Conservation (phyloP, 306 rosid species). For the Prunus dulcis region DNA sequence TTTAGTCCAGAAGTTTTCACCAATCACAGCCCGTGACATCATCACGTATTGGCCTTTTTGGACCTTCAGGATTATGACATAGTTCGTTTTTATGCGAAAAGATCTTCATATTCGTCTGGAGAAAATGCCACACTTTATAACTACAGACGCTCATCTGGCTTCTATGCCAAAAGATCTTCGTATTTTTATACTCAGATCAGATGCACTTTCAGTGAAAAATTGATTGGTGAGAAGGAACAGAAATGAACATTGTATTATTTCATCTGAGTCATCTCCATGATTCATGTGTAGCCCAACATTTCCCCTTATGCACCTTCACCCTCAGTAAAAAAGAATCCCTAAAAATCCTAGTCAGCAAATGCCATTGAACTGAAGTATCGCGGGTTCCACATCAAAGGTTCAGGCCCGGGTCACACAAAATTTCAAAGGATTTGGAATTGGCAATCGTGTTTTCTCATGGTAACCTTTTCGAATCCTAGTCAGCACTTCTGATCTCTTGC, state of each 20-base stretch:
- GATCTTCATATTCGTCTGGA: not conserved
- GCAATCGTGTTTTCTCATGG: too few relatives aligned
- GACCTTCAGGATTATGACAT: not conserved
- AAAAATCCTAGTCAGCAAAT: not conserved
- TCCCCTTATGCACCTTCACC: not conserved
- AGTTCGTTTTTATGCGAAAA: not conserved
- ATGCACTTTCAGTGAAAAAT: not conserved
- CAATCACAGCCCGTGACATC: not conserved
- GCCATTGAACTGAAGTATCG: too few relatives aligned
- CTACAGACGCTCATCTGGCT: not conserved
- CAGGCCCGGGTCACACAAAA: too few relatives aligned
- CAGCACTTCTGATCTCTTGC: not conserved
- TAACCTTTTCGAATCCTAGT: too few relatives aligned
- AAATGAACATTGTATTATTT: not conserved
- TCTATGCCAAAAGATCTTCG: not conserved
- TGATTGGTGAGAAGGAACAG: not conserved
- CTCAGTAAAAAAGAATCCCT: not conserved
- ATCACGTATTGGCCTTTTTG: not conserved
- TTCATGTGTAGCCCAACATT: not conserved
- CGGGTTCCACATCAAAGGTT: too few relatives aligned
- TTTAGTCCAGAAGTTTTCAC: not conserved
- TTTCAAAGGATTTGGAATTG: too few relatives aligned
- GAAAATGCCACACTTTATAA: not conserved
- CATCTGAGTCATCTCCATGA: not conserved
- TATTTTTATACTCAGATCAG: not conserved